These are phyloP conservation scores for Pezicula radicicola DNA, from an alignment of 2,329 filamentous ascomycete species.

Conservation along the genomic window DNA sequence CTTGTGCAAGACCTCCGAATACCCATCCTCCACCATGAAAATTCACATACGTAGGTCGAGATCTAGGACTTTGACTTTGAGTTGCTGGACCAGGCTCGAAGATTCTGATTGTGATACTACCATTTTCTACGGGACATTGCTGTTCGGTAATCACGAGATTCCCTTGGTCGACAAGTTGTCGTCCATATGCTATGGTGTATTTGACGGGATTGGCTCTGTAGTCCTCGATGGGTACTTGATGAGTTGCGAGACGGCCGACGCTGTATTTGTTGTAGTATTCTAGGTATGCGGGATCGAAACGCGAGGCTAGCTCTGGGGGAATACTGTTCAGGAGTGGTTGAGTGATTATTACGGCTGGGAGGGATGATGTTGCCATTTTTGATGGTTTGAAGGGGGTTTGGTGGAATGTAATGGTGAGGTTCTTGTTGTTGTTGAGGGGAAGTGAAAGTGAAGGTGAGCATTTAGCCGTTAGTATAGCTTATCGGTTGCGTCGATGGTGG, in stretches of 20 bases:
- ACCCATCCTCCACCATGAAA: slow-evolving; percentile 34
- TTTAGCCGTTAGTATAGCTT: too few species aligned
- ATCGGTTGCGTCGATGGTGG: too few species aligned
- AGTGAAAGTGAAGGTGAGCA: not conserved
- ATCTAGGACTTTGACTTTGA: slow-evolving; percentile 20
- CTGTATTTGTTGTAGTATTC: slow-evolving; percentile 39
- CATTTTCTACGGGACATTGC: slow-evolving; percentile 34
- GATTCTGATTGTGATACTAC: slow-evolving; percentile 36
- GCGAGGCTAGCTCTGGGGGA: slow-evolving; percentile 30
- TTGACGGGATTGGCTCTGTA: slow-evolving; percentile 35
- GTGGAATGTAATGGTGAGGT: too few species aligned
- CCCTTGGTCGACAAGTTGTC: slow-evolving; percentile 29
- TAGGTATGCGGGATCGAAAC: slow-evolving; percentile 37
- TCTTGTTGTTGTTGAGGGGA: not conserved
- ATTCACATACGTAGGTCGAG: slow-evolving; percentile 35
- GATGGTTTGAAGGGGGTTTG: too few species aligned
- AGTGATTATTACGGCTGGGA: slow-evolving; percentile 6
- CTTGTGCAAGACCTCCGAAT: slow-evolving; percentile 34
- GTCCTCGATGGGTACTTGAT: slow-evolving; percentile 30
- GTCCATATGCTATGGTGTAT: slow-evolving; percentile 34
- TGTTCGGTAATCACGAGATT: slow-evolving; percentile 36
- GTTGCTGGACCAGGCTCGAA: slow-evolving; percentile 31
- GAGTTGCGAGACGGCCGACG: slow-evolving; percentile 36
- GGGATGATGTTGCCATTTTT: not conserved
- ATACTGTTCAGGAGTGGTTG: slow-evolving; percentile 40